These are phyloP conservation scores for Pyricularia pennisetigena DNA, from an alignment of 2,329 filamentous ascomycete species.

Conservation along the genomic window DNA sequence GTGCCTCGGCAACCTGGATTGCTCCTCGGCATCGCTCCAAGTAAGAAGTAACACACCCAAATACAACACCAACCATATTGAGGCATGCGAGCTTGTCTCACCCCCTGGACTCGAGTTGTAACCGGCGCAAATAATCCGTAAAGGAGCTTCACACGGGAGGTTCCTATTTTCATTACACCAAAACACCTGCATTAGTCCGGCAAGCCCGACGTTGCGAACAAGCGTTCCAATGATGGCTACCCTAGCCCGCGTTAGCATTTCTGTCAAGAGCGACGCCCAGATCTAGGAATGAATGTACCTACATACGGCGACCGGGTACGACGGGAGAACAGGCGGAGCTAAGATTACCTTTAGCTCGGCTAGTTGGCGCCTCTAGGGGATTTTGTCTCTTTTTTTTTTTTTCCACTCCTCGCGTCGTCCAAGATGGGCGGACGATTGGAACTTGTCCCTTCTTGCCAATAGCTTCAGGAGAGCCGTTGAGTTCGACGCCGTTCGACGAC, in stretches of 20 bases:
- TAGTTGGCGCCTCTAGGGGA: neutral
- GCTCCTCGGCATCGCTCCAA: neutral
- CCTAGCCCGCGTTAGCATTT: neutral
- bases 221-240: neutral
- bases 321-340: neutral
- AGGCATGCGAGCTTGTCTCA: neutral
- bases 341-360: neutral
- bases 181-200: neutral
- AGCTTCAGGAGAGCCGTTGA: conserved; percentile 1
- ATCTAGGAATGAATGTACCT: conserved; percentile 1
- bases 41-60: neutral
- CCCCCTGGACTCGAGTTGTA: neutral
- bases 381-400: neutral
- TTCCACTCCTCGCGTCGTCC: neutral
- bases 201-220: neutral
- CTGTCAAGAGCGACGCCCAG: neutral
- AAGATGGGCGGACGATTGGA: neutral
- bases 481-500: neutral
- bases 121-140: neutral
- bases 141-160: neutral
- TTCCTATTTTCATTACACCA: neutral
- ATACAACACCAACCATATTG: neutral
- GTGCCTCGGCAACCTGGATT: neutral
- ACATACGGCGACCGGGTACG: neutral
- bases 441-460: neutral